phyloP scores from a whole-genome alignment of 306 rosid species.

The Begonia fuchsioides region DNA sequence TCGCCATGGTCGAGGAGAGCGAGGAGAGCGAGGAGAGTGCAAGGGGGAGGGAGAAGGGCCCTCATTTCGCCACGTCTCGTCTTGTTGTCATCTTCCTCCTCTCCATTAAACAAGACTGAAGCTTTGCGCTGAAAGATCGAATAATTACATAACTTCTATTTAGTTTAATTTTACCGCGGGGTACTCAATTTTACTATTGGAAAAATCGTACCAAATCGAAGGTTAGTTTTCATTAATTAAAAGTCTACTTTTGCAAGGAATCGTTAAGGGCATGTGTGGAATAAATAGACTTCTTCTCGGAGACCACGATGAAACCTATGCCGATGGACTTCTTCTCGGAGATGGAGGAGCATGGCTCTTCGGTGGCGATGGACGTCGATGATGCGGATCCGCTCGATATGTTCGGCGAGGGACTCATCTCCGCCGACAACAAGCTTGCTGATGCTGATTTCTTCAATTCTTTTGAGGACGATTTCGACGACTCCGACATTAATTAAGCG shows the following conservation, averaged over 20 bases:
- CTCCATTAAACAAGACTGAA: constrained; percentile 1
- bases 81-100: constrained; percentile 8
- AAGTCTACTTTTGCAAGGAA: too few species aligned
- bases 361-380: constrained; percentile 91
- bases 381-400: constrained; percentile 61
- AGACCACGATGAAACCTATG: constrained; percentile 30
- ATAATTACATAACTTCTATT: too few species aligned
- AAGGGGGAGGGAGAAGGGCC: constrained; percentile 22
- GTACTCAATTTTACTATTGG: background rate
- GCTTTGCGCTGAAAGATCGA: background rate
- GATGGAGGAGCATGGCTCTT: constrained; percentile 64
- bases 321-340: constrained; percentile 62
- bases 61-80: constrained; percentile 51
- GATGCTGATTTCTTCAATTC: constrained; percentile 72
- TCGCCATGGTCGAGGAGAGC: constrained; percentile 29
- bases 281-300: background rate
- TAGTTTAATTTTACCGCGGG: too few species aligned
- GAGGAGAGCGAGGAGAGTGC: constrained; percentile 21
- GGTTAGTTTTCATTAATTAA: background rate
- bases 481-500: constrained; percentile 49
- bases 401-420: constrained; percentile 41
- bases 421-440: constrained; percentile 55
- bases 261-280: too few species aligned
- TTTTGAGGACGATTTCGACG: constrained; percentile 74
- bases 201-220: background rate